Conservation (phyloP, 768 basidiomycete species). For the Candolleomyces aberdarensis region DNA sequence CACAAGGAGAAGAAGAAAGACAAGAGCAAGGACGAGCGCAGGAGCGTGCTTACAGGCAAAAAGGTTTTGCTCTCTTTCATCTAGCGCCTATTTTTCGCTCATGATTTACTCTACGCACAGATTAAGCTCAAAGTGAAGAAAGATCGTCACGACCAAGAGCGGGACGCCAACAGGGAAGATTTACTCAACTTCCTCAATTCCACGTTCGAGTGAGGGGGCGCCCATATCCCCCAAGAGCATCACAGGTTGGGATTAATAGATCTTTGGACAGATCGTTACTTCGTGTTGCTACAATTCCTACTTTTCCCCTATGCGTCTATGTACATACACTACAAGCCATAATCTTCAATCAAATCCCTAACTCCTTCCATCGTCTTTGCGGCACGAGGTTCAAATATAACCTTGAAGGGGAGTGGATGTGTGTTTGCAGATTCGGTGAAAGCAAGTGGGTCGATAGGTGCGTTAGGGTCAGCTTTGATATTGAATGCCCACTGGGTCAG, state of each 20-base stretch:
- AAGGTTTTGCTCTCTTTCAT: conserved; percentile 35
- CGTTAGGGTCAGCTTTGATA: conserved; percentile 44
- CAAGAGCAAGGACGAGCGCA: conserved; percentile 36
- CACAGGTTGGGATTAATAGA: no score
- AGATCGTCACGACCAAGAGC: conserved; percentile 51
- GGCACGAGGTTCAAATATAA: conserved; percentile 49
- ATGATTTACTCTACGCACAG: conserved; percentile 24
- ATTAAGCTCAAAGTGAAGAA: conserved; percentile 65
- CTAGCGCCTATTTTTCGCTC: neutral
- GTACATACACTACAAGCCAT: conserved; percentile 22
- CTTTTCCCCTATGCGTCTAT: no score
- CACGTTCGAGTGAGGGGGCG: conserved; percentile 25
- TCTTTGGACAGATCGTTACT: neutral
- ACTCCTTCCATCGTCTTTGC: conserved; percentile 30
- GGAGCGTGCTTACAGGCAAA: conserved; percentile 60
- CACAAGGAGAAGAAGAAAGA: conserved; percentile 31
- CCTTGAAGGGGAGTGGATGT: conserved; percentile 62
- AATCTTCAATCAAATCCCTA: conserved; percentile 38
- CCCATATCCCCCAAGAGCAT: no score
- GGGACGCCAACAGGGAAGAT: conserved; percentile 54
- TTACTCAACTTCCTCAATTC: conserved; percentile 56
- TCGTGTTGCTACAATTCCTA: no score
- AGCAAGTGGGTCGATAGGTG: conserved; percentile 57
- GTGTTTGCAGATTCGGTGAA: conserved; percentile 65
- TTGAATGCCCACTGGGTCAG: conserved; percentile 65